Percentiles rank a stretch among this genome's conserved stretches.
Evolutionary conservation across 306 rosid genomes (phyloP).

Genomic region (Trifolium pratense): DNA sequence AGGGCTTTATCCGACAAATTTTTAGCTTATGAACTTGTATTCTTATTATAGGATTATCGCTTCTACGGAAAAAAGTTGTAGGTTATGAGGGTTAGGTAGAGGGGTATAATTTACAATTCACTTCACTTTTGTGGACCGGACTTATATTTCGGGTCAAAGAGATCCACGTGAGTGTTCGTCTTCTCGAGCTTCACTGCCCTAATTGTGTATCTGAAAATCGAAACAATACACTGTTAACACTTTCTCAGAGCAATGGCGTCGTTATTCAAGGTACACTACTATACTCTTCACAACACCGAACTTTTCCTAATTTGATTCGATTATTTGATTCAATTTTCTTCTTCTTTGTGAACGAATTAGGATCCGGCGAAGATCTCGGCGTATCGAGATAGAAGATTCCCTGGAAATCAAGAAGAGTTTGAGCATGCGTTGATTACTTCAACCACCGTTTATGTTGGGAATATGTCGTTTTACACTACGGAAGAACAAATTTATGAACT

Average conservation of each 20-base stretch:
- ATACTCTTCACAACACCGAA: background rate
- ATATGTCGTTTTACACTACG: slow-evolving; percentile 95
- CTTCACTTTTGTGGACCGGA: background rate
- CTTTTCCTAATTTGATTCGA: background rate
- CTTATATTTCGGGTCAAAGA: slow-evolving; percentile 1
- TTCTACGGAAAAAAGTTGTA: no score
- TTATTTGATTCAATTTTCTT: background rate
- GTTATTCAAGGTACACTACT: slow-evolving; percentile 55
- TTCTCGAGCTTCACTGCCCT: slow-evolving; percentile 34
- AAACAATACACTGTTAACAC: slow-evolving; percentile 6
- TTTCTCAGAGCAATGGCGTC: slow-evolving; percentile 54
- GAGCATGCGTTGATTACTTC: slow-evolving; percentile 76
- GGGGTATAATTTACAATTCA: background rate
- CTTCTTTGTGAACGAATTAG: slow-evolving; percentile 40
- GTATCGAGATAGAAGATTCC: slow-evolving; percentile 84
- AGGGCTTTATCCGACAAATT: no score
- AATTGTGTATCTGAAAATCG: slow-evolving; percentile 11
- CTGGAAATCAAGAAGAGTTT: slow-evolving; percentile 86
- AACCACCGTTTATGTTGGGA: slow-evolving; percentile 74
- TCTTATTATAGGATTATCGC: no score
- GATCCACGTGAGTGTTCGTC: background rate
- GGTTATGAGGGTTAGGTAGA: background rate
- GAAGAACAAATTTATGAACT: slow-evolving; percentile 97
- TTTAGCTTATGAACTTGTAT: no score
- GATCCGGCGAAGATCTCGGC: slow-evolving; percentile 83